Base-by-base conservation (phyloP, 768 basidiomycete species). In the Leccinum subtestaceum region DNA sequence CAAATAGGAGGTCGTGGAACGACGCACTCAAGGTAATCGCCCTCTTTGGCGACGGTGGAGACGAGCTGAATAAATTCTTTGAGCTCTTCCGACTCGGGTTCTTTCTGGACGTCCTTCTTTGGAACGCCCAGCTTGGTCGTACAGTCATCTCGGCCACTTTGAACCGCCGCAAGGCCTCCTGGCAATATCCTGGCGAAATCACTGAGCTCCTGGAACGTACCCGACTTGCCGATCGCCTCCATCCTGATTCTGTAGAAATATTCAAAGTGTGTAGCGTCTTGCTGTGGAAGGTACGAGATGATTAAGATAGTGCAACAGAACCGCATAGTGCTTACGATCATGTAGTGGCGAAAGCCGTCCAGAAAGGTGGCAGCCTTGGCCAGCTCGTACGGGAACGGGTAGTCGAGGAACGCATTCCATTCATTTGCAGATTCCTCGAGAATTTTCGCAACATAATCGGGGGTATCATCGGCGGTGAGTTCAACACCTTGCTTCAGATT, bases 21-120 rank as follows among this genome's bases (percentile, higher is more conserved):
- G 34, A 60, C 57, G 38, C 23, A 60, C 59, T 59, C 59, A 2
- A 59, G 57, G 31, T 57, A 60, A 46, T 60, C 49, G 2, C 59
- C 43, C 10, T 36, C 12, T 15, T 36, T 45, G 23, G 29, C 11
- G 15, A 60, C 19, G 2, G 2, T 2, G 17, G 45, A n/a, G 32
- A 52, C 34, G 12, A 60, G 43, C 1, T 8, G 2, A 7, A 59
- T 23, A 7, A 45, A 60, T 23, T 60, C 25, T 25, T 36, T 7
- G 15, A 60, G 59, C 12, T 15, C n/a, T 2, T 3, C 0, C 1
- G 59, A 60, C 19, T 12, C 21, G 5, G 13, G 1, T 5, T 60
- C 59, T 0, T 2, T 11, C 31, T 32, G 31, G 11, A 57, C 40
- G 23, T 13, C 57, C 3, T 6, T 10, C 17, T 17, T 17, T 21